phyloP scores from a whole-genome alignment of 306 rosid species.

The Cicer judaicum region DNA sequence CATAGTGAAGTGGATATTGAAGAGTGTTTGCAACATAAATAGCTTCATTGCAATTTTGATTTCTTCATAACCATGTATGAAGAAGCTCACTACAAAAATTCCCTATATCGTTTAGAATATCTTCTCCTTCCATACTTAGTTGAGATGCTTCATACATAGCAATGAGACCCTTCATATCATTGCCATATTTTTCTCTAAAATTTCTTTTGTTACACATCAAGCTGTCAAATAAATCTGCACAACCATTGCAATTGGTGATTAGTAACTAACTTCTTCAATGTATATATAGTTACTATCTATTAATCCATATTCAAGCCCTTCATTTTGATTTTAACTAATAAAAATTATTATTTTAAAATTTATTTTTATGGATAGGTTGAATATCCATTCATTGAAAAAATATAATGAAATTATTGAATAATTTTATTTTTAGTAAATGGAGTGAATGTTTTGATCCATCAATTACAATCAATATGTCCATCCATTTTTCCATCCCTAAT shows the following conservation, averaged over 20 bases:
- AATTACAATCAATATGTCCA: too few species aligned
- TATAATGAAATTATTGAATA: too few species aligned
- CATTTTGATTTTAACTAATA: too few species aligned
- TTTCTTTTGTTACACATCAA: conserved; percentile 27
- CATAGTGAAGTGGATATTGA: conserved; percentile 49
- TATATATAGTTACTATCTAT: too few species aligned
- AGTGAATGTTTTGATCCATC: too few species aligned
- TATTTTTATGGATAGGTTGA: too few species aligned
- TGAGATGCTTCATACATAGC: conserved; percentile 54
- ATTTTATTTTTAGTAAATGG: too few species aligned
- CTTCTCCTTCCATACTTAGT: conserved; percentile 51
- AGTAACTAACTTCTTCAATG: background rate
- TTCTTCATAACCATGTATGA: conserved; percentile 37
- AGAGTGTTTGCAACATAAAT: conserved; percentile 27
- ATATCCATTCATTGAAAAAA: too few species aligned
- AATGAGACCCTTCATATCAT: conserved; percentile 48
- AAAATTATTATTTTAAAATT: too few species aligned
- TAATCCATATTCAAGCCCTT: too few species aligned
- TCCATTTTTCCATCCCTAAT: too few species aligned
- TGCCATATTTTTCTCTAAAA: conserved; percentile 12
- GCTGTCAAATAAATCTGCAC: conserved; percentile 44
- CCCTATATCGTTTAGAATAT: conserved; percentile 41
- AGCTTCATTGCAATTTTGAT: conserved; percentile 30
- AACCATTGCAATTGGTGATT: conserved; percentile 22
- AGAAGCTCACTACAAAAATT: conserved; percentile 43